These are phyloP conservation scores for Cucumis cinereus DNA, from an alignment of 306 rosid genomes.

Conservation along the genomic window DNA sequence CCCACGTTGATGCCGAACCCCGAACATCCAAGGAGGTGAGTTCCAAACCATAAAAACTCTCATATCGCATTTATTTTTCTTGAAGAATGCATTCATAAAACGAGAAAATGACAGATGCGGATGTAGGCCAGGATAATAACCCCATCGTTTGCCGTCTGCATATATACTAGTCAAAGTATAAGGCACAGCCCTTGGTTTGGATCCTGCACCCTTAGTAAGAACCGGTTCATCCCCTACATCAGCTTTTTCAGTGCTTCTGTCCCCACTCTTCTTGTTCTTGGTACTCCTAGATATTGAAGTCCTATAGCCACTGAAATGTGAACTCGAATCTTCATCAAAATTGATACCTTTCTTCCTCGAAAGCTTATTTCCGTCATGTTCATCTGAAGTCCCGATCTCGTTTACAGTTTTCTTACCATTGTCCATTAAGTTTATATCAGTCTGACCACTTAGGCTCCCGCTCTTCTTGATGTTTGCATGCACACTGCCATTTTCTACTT, in stretches of 20 bases:
- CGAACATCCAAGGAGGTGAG: constrained; percentile 94
- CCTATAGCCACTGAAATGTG: no score
- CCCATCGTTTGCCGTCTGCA: constrained; percentile 87
- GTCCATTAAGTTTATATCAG: neutral
- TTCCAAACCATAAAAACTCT: constrained; percentile 93
- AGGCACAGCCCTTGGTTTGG: neutral
- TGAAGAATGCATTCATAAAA: constrained; percentile 64
- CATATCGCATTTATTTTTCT: constrained; percentile 38
- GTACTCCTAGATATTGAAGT: neutral
- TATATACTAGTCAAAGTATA: constrained; percentile 37
- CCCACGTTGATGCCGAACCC: constrained; percentile 67
- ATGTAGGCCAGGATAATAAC: constrained; percentile 66
- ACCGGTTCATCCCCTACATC: neutral
- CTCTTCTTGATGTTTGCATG: neutral
- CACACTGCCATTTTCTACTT: constrained; percentile 2
- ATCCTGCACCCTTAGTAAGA: constrained; percentile 1
- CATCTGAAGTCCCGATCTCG: constrained; percentile 15
- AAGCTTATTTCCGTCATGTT: neutral
- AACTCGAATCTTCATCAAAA: no score
- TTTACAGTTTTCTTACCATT: constrained; percentile 2
- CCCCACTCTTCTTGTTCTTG: constrained; percentile 6
- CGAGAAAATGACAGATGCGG: constrained; percentile 37
- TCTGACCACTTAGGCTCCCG: neutral
- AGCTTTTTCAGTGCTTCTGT: constrained; percentile 3
- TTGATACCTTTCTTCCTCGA: neutral